These are phyloP conservation scores for Yamadazyma sp. DNA, from an alignment of 805 yeast genomes.

Conservation along the genomic window DNA sequence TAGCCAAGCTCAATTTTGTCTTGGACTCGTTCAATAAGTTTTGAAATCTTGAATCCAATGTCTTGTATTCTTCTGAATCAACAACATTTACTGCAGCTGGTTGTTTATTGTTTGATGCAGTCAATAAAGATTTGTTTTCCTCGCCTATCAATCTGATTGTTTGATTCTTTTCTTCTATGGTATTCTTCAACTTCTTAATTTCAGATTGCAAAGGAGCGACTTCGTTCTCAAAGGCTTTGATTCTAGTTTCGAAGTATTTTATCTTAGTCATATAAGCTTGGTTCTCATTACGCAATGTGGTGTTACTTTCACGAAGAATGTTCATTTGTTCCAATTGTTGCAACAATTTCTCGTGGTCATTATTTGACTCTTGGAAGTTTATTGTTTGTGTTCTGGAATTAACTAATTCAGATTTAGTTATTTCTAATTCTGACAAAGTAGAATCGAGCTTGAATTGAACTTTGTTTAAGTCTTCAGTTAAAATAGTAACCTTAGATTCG, in stretches of 20 bases:
- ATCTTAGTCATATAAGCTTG: conserved; percentile 18
- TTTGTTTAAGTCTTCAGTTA: conserved; percentile 50
- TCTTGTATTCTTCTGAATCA: conserved; percentile 18
- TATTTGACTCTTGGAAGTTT: conserved; percentile 25
- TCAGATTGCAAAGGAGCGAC: conserved; percentile 46
- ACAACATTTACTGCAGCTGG: not conserved
- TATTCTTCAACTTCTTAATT: conserved; percentile 25
- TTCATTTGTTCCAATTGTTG: conserved; percentile 60
- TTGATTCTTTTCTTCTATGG: conserved; percentile 45
- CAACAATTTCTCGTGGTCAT: conserved; percentile 45
- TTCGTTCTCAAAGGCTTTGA: conserved; percentile 26
- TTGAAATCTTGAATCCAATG: conserved; percentile 28
- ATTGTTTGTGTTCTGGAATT: conserved; percentile 20
- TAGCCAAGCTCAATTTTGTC: conserved; percentile 23
- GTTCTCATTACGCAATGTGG: conserved; percentile 56
- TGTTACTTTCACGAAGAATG: conserved; percentile 65
- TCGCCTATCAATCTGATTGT: conserved; percentile 45
- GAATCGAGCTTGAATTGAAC: conserved; percentile 48
- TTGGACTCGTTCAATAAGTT: conserved; percentile 25
- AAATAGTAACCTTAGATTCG: conserved; percentile 44
- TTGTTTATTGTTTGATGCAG: conserved; percentile 36
- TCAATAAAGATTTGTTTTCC: conserved; percentile 61
- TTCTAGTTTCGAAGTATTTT: conserved; percentile 37
- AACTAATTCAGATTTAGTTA: conserved; percentile 46
- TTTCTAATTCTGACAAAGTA: conserved; percentile 45